phyloP scores from a whole-genome alignment of 257 asterid species.

The Dorcoceras hygrometricum region DNA sequence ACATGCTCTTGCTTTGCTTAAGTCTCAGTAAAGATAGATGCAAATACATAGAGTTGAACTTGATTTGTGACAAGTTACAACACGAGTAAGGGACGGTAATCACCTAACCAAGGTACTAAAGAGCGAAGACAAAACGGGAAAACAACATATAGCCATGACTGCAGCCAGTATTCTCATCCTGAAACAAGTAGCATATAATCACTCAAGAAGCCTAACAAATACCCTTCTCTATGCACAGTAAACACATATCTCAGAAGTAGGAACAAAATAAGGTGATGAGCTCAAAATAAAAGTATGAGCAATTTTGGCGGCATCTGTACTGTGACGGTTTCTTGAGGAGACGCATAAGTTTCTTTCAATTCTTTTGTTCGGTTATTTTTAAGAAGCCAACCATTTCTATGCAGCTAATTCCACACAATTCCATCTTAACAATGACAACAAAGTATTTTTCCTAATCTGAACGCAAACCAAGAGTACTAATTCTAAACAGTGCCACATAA shows the following conservation, averaged over 20 bases:
- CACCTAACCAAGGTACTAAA: background rate
- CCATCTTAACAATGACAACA: background rate
- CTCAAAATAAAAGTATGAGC: background rate
- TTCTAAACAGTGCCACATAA: constrained; percentile 2
- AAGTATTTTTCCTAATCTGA: background rate
- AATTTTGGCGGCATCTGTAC: background rate
- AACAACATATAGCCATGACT: background rate
- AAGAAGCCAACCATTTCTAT: constrained; percentile 3
- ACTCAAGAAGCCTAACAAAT: constrained; percentile 2
- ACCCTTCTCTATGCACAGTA: background rate
- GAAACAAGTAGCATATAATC: background rate
- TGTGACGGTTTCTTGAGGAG: background rate
- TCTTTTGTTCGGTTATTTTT: constrained; percentile 10
- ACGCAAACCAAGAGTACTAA: background rate
- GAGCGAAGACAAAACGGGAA: background rate
- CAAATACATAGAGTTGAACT: background rate
- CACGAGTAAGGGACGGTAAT: background rate
- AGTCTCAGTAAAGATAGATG: background rate
- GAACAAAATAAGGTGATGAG: background rate
- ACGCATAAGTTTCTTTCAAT: background rate
- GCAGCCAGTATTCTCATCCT: background rate
- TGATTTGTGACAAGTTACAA: background rate
- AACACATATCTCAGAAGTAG: background rate
- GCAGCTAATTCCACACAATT: background rate
- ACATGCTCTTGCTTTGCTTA: background rate